A percentile compares a stretch with the other conserved stretches of the same genome.
These are phyloP conservation scores for Dactylorhiza incarnata DNA, from an alignment of 106 monocot species.

Conservation along the genomic window DNA sequence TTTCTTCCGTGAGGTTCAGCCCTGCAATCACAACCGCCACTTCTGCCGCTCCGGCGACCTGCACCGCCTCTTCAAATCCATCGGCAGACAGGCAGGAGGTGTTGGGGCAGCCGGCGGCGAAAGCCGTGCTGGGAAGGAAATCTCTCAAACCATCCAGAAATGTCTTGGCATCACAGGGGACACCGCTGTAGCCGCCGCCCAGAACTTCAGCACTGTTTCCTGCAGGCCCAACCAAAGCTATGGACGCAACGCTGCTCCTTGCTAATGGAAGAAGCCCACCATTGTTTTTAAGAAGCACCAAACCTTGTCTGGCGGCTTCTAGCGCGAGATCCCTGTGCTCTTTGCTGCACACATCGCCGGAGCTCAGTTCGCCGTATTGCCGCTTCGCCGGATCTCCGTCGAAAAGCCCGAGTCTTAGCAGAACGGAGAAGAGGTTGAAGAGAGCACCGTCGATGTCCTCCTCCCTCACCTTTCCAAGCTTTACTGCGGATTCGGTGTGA, in stretches of 20 bases:
- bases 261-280: constrained; percentile 41
- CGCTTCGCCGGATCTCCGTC: constrained; percentile 40
- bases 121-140: constrained; percentile 25
- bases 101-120: constrained; percentile 49
- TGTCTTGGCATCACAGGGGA: constrained; percentile 47
- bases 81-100: constrained; percentile 30
- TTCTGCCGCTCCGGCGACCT: constrained; percentile 44
- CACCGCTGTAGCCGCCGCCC: constrained; percentile 74
- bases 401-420: constrained; percentile 65
- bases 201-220: constrained; percentile 35
- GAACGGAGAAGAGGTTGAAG: constrained; percentile 74
- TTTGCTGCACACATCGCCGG: constrained; percentile 36
- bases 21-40: constrained; percentile 62
- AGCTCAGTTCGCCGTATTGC: constrained; percentile 26
- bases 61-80: constrained; percentile 51
- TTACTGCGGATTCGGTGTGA: constrained; percentile 45
- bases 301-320: constrained; percentile 57
- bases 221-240: constrained; percentile 78
- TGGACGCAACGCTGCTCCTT: constrained; percentile 20
- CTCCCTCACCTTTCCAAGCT: constrained; percentile 47
- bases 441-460: constrained; percentile 72
- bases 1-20: constrained; percentile 60
- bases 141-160: constrained; percentile 46
- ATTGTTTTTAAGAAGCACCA: constrained; percentile 72
- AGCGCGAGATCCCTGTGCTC: constrained; percentile 54